Base-by-base conservation (phyloP, 208 protist genomes). In the Angomonas ambiguus region DNA sequence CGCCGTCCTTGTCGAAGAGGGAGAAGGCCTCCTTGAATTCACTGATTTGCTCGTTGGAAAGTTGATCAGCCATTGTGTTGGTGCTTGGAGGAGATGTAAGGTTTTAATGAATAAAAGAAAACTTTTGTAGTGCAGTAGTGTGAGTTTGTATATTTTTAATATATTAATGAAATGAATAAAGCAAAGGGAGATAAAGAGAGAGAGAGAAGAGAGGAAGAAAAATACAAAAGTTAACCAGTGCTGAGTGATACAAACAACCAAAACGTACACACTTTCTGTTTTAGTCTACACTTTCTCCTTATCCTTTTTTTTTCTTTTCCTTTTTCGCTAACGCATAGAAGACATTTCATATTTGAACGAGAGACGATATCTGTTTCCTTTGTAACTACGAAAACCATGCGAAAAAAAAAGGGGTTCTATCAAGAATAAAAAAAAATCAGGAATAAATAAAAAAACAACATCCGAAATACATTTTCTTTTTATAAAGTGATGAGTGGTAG, bases 1-100 rank as follows among this genome's bases (percentile, higher is more conserved):
- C 97, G 72, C 97, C 93, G 73, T 99, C 96, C 63, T 94, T 89
- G 79, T 99, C 97, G 49, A 98, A 99, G 24, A 99, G 91, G 56
- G 95, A 98, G 92, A 99, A 99, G 24, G 98, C 99, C 87, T 99
- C 99, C 91, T 99, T 99, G 91, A 99, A 99, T 85, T 99, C 98
- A 57, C 93, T 96, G 67, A 99, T 97, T 81, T 99, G 97, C 85
- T 99, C 98, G 82, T 99, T 96, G 51, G 97, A 95, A 57, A 99
- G 83, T 74, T 97, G 79, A 58, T 95, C 78, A 64, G 82, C 82
- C 84, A 91, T 91, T 20, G 32, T 35, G 10, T n/a, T n/a, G n/a
- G n/a, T n/a, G n/a, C n/a, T n/a, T n/a, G n/a, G n/a, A n/a, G n/a
- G n/a, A n/a, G n/a, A n/a, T n/a, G n/a, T n/a, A n/a, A n/a, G n/a